Evolutionary conservation across 177 flowering plant species (phyloP), one percentile per base, ranked within the genome.

Genomic region (Tripterygium wilfordii): DNA sequence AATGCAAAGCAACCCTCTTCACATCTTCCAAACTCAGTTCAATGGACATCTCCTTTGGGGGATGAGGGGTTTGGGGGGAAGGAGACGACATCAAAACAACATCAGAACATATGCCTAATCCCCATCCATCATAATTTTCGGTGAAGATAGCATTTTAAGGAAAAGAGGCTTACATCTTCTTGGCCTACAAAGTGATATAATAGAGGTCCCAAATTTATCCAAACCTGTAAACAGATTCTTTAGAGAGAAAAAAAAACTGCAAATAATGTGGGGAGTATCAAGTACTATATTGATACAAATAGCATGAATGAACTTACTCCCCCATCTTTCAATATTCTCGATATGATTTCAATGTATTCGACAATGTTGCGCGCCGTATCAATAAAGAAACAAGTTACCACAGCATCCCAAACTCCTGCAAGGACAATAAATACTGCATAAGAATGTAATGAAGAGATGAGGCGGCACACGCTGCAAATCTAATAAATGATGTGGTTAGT

Each of bases 21-120:
- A 94, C 95, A 72, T 94, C 97, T 72, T 87, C 99, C 78, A 94
- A 69, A 68, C 99, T 89, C 21, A 84, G 69, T 66, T 94, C 99
- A 56, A 94, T 69, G 38, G 99, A 89, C 95, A 94, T 87, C 48
- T 94, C 95, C 96, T 85, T 17, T 0, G 54, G 36, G 9, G 17
- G 23, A 14, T n/a, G n/a, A 27, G 13, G 45, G 18, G 37, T n/a
- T n/a, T n/a, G n/a, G n/a, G n/a, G n/a, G n/a, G n/a, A n/a, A n/a
- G n/a, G n/a, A n/a, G n/a, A n/a, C n/a, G n/a, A n/a, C n/a, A n/a
- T n/a, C n/a, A n/a, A n/a, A n/a, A n/a, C n/a, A n/a, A n/a, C n/a
- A n/a, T n/a, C n/a, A n/a, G n/a, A n/a, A n/a, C n/a, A n/a, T n/a
- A n/a, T n/a, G n/a, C n/a, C n/a, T n/a, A n/a, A n/a, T n/a, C n/a